These are phyloP conservation scores for Skeletonema potamos DNA, from an alignment of 108 stramenopile species.

Conservation along the genomic window DNA sequence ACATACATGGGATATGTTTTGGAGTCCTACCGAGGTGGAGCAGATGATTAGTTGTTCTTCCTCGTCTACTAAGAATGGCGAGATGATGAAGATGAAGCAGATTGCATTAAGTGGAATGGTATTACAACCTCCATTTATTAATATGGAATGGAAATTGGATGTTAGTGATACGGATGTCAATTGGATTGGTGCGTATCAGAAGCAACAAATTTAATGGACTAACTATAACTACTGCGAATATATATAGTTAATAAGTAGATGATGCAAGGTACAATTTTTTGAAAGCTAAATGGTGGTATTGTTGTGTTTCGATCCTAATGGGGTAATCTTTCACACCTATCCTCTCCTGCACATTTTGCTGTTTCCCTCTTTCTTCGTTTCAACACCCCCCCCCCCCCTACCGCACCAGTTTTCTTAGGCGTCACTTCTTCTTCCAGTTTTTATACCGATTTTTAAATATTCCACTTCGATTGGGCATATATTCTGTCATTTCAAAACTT, in stretches of 20 bases:
- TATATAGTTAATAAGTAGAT: too few relatives aligned
- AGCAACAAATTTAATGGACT: constrained; percentile 10
- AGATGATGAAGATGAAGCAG: constrained; percentile 24
- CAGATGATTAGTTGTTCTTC: constrained; percentile 14
- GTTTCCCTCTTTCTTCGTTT: not conserved
- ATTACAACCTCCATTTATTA: constrained; percentile 50
- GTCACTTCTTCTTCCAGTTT: not conserved
- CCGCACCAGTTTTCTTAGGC: not conserved
- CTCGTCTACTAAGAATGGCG: not conserved
- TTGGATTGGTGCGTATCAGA: constrained; percentile 84
- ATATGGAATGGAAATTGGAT: constrained; percentile 76
- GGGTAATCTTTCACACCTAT: too few relatives aligned
- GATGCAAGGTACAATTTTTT: too few relatives aligned
- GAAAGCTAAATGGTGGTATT: too few relatives aligned
- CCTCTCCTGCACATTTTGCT: too few relatives aligned
- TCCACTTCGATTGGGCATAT: not conserved
- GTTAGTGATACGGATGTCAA: constrained; percentile 70
- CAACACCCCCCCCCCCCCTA: too few relatives aligned
- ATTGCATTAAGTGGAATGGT: constrained; percentile 61
- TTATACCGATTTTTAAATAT: not conserved
- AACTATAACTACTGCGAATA: not conserved
- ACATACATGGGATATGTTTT: constrained; percentile 89
- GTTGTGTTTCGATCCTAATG: too few relatives aligned
- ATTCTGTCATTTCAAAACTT: not conserved
- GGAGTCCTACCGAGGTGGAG: constrained; percentile 69